Percentiles rank a stretch among this genome's conserved stretches.
Evolutionary conservation across 1,284 basidiomycete species (phyloP).

Genomic region (Cutaneotrichosporon sp.): DNA sequence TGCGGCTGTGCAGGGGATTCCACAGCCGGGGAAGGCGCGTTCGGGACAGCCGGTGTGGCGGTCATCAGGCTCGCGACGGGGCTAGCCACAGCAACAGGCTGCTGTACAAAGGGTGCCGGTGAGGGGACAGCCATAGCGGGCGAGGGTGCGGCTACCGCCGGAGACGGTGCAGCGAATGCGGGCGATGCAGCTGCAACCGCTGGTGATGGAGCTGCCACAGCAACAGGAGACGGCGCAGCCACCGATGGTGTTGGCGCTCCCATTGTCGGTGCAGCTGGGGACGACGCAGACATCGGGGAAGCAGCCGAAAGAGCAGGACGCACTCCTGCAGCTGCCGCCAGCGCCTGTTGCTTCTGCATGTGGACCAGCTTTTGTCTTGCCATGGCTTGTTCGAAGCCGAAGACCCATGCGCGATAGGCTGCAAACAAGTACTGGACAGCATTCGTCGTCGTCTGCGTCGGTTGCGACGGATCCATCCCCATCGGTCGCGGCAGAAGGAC

Average conservation of each 20-base stretch:
- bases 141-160: neutral
- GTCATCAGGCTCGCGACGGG: neutral
- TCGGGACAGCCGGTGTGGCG: neutral
- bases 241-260: constrained; percentile 5
- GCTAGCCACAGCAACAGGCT: neutral
- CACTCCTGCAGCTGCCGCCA: neutral
- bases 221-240: constrained; percentile 14
- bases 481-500: constrained; percentile 30
- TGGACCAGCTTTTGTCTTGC: constrained; percentile 22
- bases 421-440: constrained; percentile 40
- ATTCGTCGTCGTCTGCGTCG: constrained; percentile 32
- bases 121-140: constrained; percentile 1
- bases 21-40: neutral
- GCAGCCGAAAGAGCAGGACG: constrained; percentile 5
- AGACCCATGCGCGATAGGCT: constrained; percentile 41
- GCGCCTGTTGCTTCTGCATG: constrained; percentile 21
- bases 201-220: constrained; percentile 7
- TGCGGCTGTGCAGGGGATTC: neutral
- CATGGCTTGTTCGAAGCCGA: constrained; percentile 46
- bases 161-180: neutral
- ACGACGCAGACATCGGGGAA: constrained; percentile 2
- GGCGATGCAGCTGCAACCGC: constrained; percentile 1
- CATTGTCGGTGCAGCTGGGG: constrained; percentile 5
- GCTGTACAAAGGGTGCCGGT: neutral
- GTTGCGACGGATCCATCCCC: constrained; percentile 26